Percentiles rank a stretch among this genome's conserved stretches.
Conservation (phyloP, 2,329 filamentous ascomycete species). For the Ophiostoma tasmaniense region DNA sequence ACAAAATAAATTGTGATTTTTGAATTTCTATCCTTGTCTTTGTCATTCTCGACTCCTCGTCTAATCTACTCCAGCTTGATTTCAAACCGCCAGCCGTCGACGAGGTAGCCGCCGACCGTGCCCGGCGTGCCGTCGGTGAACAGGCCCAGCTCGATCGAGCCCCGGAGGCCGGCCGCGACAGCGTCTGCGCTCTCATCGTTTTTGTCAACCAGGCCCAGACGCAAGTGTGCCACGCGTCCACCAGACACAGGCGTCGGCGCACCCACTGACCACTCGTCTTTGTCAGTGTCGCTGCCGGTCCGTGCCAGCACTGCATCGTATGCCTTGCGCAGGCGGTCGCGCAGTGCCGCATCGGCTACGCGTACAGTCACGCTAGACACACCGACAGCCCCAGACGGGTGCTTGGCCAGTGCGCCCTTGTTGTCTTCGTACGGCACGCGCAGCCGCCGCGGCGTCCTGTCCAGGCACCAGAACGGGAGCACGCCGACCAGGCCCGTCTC, state of each 20-base stretch:
- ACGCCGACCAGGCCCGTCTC: constrained; percentile 34
- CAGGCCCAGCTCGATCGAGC: constrained; percentile 16
- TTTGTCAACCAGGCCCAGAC: neutral
- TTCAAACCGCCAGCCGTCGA: constrained; percentile 18
- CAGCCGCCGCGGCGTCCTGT: constrained; percentile 47
- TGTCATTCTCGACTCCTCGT: too few species aligned
- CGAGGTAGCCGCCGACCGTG: constrained; percentile 15
- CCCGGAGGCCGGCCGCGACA: neutral
- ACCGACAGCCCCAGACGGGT: constrained; percentile 45
- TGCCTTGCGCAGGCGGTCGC: constrained; percentile 22
- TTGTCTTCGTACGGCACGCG: constrained; percentile 40
- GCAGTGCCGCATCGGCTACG: constrained; percentile 23
- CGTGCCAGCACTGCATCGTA: constrained; percentile 26
- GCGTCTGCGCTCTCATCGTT: neutral
- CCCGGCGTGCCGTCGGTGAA: constrained; percentile 14
- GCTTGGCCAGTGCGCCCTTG: constrained; percentile 30
- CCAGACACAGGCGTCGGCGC: constrained; percentile 6
- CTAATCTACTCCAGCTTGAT: constrained; percentile 9
- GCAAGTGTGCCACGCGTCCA: neutral
- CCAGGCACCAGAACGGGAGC: constrained; percentile 59
- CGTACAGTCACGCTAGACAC: constrained; percentile 37
- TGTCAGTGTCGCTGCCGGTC: neutral
- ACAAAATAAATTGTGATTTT: constrained; percentile 12
- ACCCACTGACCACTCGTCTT: constrained; percentile 12
- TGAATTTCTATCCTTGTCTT: neutral